Percentiles rank a stretch among this genome's conserved stretches.
Conservation (phyloP, 345 rosid species). For the Physaria fendleri region DNA sequence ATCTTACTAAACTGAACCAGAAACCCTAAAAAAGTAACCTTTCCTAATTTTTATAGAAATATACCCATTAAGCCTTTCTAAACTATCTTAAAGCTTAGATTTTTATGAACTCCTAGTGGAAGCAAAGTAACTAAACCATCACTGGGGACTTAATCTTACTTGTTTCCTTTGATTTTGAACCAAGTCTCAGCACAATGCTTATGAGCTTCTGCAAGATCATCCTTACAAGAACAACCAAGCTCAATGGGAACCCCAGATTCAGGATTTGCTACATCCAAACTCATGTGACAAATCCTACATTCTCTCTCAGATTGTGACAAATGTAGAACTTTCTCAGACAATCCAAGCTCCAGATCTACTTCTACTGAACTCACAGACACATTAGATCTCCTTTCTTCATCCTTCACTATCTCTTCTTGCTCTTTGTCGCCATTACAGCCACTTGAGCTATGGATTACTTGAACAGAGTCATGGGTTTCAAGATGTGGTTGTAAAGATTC, state of each 20-base stretch:
- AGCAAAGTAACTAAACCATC: neutral
- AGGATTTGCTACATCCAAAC: slow-evolving; percentile 47
- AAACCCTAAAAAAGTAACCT: neutral
- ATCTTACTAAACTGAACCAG: slow-evolving; percentile 44
- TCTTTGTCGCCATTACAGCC: neutral
- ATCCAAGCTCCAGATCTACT: slow-evolving; percentile 54
- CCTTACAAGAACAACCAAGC: slow-evolving; percentile 84
- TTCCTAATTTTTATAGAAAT: neutral
- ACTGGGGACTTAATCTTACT: slow-evolving; percentile 33
- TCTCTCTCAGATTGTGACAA: slow-evolving; percentile 46
- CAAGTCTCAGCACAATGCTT: slow-evolving; percentile 87
- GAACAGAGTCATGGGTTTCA: slow-evolving; percentile 17
- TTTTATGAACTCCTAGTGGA: neutral
- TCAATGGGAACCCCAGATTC: slow-evolving; percentile 63
- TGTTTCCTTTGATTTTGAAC: slow-evolving; percentile 87
- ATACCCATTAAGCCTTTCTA: neutral
- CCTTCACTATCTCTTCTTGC: slow-evolving; percentile 35
- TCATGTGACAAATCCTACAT: slow-evolving; percentile 88
- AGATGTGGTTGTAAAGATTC: slow-evolving; percentile 35
- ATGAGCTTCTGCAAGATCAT: slow-evolving; percentile 85
- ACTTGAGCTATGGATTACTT: slow-evolving; percentile 2
- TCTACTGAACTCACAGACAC: slow-evolving; percentile 46
- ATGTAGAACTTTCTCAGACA: slow-evolving; percentile 32
- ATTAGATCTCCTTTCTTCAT: slow-evolving; percentile 45
- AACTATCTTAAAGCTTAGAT: neutral